Evolutionary conservation across 805 yeast species (phyloP).

Genomic region (Candida argentea): DNA sequence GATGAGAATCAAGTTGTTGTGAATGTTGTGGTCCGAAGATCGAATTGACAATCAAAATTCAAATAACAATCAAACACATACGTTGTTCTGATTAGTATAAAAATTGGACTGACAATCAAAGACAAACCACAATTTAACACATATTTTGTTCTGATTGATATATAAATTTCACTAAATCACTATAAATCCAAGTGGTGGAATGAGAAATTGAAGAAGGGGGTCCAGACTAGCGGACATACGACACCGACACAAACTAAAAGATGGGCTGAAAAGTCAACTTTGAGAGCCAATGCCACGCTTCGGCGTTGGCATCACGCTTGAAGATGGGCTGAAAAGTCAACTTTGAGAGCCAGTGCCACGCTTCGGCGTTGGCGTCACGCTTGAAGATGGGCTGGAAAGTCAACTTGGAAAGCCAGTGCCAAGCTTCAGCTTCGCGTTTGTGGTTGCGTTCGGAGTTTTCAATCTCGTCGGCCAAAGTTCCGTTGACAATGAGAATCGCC

Average conservation of each 20-base stretch:
- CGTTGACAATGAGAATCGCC: slow-evolving; percentile 6
- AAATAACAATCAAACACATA: no score
- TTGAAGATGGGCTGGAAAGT: slow-evolving; percentile 6
- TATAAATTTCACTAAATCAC: no score
- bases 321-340: slow-evolving; percentile 2
- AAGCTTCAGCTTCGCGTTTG: slow-evolving; percentile 6
- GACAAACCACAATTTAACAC: no score
- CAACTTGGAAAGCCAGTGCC: slow-evolving; percentile 4
- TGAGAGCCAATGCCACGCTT: slow-evolving; percentile 4
- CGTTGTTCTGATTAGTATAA: no score
- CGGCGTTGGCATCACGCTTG: slow-evolving; percentile 7
- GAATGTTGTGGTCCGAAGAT: no score
- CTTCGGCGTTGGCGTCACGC: slow-evolving; percentile 8
- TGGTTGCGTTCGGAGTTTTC: not conserved
- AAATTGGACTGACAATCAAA: no score
- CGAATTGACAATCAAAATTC: no score
- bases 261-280: slow-evolving; percentile 4
- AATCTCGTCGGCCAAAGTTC: slow-evolving; percentile 6
- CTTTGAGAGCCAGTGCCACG: slow-evolving; percentile 4
- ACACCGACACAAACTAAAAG: not conserved
- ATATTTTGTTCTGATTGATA: no score
- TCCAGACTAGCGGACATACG: no score
- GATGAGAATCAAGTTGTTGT: no score
- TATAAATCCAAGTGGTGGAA: no score
- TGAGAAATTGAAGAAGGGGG: no score